Evolutionary conservation across 176 grass and related monocot genomes (phyloP), one percentile per base, ranked within the genome.

Genomic region (Poa pratensis): DNA sequence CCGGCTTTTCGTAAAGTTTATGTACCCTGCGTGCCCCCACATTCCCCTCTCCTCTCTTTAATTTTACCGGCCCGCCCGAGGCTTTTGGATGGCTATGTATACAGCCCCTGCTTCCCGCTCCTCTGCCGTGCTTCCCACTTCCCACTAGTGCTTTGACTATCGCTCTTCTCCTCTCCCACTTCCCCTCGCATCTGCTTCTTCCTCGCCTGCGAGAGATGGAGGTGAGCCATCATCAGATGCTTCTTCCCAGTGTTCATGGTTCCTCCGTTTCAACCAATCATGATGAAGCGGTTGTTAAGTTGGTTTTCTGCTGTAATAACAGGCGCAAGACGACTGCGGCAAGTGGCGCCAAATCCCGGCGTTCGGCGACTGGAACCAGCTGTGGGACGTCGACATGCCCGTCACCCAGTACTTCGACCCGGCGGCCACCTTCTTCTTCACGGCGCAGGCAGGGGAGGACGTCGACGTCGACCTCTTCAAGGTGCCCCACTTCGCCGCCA

Each of bases 401-500:
- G 89, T 90, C 32, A 88, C 93, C 34, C 90, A 92, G 32, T 92
- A 95, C 91, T 88, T 95, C 39, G 88, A 95, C 45, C 45, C 71
- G 81, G 66, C 93, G 26, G 93, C 69, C 24, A 71, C 90, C 27
- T 90, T 95, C 80, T 88, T 95, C 88, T 84, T 92, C 65, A 81
- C 88, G 7, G 90, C 86, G 16, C 89, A 91, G 42, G 77, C 69
- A 7, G 93, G 86, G 17, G 79, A 87, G 73, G 90, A 86, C 6
- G n/a, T n/a, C n/a, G 87, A 95, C 62, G 71, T 74, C 71, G 90
- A 92, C 83, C 93, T 95, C 76, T 95, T 95, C 81, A 92, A 92
- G 86, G 93, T 92, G 75, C 88, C 91, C 10, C 87, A 92, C 81
- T 88, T 91, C 71, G 71, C 85, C 26, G 54, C 80, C 63, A 92